phyloP scores from a whole-genome alignment of 2,329 filamentous ascomycete species.

The Penicillium sp. region DNA sequence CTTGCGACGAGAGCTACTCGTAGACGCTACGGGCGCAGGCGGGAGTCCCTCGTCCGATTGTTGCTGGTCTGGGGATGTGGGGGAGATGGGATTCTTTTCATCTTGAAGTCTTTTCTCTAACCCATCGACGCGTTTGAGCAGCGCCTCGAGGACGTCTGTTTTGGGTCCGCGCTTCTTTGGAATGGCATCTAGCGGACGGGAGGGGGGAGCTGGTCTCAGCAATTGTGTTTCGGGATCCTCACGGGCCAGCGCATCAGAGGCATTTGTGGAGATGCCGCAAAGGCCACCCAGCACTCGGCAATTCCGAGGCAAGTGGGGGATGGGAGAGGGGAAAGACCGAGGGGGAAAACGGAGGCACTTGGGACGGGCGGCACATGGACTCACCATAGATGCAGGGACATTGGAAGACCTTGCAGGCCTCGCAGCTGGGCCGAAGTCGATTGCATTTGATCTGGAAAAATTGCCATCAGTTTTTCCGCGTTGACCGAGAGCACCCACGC shows the following conservation, averaged over 20 bases:
- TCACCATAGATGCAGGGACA: constrained; percentile 83
- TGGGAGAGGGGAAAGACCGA: no score
- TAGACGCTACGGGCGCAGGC: no score
- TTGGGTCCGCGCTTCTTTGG: constrained; percentile 88
- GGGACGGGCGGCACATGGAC: constrained; percentile 20
- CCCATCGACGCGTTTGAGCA: constrained; percentile 78
- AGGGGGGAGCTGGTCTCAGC: constrained; percentile 29
- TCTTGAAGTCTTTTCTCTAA: constrained; percentile 73
- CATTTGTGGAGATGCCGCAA: neutral
- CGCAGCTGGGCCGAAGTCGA: constrained; percentile 73
- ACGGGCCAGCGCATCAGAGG: neutral
- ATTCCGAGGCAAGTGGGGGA: neutral
- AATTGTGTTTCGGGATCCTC: constrained; percentile 5
- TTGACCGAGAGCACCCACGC: constrained; percentile 13
- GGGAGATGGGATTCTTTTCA: constrained; percentile 47
- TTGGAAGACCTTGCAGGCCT: constrained; percentile 84
- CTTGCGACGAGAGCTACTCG: constrained; percentile 11
- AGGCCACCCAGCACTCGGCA: neutral
- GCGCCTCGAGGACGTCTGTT: constrained; percentile 78
- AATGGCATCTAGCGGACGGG: constrained; percentile 56
- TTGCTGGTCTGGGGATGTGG: constrained; percentile 38
- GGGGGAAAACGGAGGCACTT: neutral
- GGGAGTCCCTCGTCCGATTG: constrained; percentile 10
- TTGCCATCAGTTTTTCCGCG: constrained; percentile 4
- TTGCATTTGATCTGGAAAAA: constrained; percentile 78